phyloP scores from a whole-genome alignment of 2,329 filamentous ascomycete species.

The Periconia macrospinosa region DNA sequence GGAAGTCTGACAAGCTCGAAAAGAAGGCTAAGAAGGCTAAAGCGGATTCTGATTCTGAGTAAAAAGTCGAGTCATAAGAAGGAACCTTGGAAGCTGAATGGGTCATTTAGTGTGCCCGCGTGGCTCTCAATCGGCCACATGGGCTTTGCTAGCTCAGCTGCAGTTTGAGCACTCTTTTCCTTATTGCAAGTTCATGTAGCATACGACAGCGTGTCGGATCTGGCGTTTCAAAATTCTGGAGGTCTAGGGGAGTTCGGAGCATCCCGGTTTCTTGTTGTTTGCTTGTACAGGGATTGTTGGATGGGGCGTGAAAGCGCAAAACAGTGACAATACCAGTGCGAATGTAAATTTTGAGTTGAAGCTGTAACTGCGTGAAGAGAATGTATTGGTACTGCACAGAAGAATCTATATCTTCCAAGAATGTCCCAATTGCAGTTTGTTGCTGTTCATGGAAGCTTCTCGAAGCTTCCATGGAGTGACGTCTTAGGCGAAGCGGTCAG shows the following conservation, averaged over 20 bases:
- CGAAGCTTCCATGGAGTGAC: conserved; percentile 40
- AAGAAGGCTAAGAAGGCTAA: conserved; percentile 39
- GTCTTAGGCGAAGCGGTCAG: conserved; percentile 23
- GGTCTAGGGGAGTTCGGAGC: conserved; percentile 40
- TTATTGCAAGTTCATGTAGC: conserved; percentile 37
- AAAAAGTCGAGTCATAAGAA: conserved; percentile 14
- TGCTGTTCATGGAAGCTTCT: conserved; percentile 36
- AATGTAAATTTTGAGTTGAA: conserved; percentile 22
- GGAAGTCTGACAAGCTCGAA: conserved; percentile 27
- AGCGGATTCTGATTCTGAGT: conserved; percentile 38
- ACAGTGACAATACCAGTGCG: conserved; percentile 20
- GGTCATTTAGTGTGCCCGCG: conserved; percentile 10
- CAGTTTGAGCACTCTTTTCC: conserved; percentile 27
- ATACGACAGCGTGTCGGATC: conserved; percentile 37
- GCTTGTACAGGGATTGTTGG: conserved; percentile 25
- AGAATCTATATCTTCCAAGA: conserved; percentile 5
- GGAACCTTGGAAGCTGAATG: conserved; percentile 14
- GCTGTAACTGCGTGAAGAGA: conserved; percentile 16
- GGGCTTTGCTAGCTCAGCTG: conserved; percentile 17
- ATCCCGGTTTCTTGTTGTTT: conserved; percentile 26
- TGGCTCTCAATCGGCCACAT: not conserved
- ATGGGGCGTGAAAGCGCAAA: conserved; percentile 22
- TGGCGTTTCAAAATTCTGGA: conserved; percentile 26
- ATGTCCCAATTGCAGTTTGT: conserved; percentile 8
- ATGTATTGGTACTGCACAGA: conserved; percentile 13